phyloP scores from a whole-genome alignment of 805 yeast species.

The Lipomyces yamanashiensis region DNA sequence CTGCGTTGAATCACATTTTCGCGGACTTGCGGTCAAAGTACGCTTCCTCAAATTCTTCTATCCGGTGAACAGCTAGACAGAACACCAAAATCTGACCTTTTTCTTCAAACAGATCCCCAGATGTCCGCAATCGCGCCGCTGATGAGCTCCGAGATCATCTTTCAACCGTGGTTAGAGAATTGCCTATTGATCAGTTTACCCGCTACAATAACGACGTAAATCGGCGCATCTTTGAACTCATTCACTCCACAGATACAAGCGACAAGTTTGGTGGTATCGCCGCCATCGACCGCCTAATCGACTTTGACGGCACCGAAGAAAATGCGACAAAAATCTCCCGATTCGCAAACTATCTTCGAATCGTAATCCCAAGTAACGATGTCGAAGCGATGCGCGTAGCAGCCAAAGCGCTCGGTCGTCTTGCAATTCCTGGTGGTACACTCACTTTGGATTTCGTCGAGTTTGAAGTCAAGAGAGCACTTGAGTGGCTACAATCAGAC shows the following conservation, averaged over 20 bases:
- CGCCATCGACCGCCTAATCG: slow-evolving; percentile 86
- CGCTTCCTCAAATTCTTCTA: neutral
- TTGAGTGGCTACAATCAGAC: slow-evolving; percentile 91
- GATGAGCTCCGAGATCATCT: slow-evolving; percentile 71
- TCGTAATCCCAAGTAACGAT: slow-evolving; percentile 80
- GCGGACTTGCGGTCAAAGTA: slow-evolving; percentile 51
- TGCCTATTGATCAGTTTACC: slow-evolving; percentile 78
- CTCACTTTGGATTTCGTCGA: slow-evolving; percentile 92
- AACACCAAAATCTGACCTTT: neutral
- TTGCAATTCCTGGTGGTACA: slow-evolving; percentile 88
- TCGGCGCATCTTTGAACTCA: slow-evolving; percentile 81
- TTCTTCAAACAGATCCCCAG: slow-evolving; percentile 19
- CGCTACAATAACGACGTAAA: slow-evolving; percentile 84
- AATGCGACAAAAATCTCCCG: slow-evolving; percentile 87
- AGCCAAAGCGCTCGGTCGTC: slow-evolving; percentile 81
- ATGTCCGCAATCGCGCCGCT: slow-evolving; percentile 56
- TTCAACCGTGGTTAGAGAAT: slow-evolving; percentile 74
- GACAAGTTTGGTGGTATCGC: slow-evolving; percentile 88
- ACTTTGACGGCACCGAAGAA: slow-evolving; percentile 80
- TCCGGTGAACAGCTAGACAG: neutral
- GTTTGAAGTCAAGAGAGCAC: slow-evolving; percentile 82
- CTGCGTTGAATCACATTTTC: slow-evolving; percentile 59
- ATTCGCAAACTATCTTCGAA: slow-evolving; percentile 84
- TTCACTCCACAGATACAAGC: slow-evolving; percentile 70
- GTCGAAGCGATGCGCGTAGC: slow-evolving; percentile 84